These are phyloP conservation scores for Ceratocystis eucalypticola DNA, from an alignment of 2,329 filamentous ascomycete species.

Conservation along the genomic window DNA sequence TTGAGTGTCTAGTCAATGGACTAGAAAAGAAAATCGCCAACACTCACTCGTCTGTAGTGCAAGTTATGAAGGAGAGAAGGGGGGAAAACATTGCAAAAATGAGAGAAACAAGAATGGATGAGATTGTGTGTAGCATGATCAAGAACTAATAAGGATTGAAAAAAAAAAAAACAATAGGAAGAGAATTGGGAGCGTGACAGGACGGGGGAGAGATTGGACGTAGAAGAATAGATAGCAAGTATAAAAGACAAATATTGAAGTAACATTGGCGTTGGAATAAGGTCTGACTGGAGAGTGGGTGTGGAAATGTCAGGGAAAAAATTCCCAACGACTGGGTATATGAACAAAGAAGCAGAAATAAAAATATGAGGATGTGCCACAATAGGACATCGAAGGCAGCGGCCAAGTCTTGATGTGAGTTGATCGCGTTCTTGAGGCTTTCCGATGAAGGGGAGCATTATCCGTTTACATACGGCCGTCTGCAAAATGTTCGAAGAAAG, in stretches of 20 bases:
- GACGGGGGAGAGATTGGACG: not conserved
- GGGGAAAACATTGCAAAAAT: not conserved
- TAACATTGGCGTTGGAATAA: not conserved
- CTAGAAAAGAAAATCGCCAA: too few species aligned
- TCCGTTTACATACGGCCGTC: not conserved
- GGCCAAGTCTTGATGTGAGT: not conserved
- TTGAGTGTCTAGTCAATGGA: too few species aligned
- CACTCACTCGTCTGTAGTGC: too few species aligned
- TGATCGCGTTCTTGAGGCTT: not conserved
- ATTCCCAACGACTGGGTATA: conserved; percentile 17
- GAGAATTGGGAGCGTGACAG: not conserved
- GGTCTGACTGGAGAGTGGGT: not conserved
- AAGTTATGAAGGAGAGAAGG: not conserved
- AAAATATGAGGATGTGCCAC: not conserved
- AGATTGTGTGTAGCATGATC: not conserved
- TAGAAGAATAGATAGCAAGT: conserved; percentile 7
- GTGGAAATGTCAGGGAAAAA: not conserved
- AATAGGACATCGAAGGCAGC: not conserved
- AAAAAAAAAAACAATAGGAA: not conserved
- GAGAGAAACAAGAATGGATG: not conserved
- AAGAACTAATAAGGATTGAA: not conserved
- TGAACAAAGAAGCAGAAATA: conserved; percentile 17
- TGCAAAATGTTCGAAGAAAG: not conserved
- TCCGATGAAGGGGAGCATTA: not conserved
- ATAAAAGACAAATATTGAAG: conserved; percentile 1